A percentile compares a stretch with the other conserved stretches of the same genome.
phyloP scores from a whole-genome alignment of 305 asterid genomes.

The Rubia peregrina region DNA sequence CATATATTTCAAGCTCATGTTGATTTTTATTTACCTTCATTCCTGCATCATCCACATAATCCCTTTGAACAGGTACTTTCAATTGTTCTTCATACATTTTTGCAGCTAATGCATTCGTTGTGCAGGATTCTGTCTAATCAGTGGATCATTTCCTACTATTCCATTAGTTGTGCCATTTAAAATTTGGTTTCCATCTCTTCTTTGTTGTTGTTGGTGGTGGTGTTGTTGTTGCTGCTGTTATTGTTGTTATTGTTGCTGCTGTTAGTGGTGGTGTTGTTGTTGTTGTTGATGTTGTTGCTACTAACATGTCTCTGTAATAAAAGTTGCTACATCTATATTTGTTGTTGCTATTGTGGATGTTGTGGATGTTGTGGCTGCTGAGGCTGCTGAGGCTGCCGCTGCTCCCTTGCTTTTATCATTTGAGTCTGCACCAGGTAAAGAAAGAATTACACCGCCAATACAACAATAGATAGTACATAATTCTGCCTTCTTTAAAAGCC shows the following conservation, averaged over 20 bases:
- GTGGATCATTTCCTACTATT: slow-evolving; percentile 73
- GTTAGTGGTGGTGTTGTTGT: slow-evolving; percentile 50
- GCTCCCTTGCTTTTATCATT: slow-evolving; percentile 89
- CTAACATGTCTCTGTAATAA: slow-evolving; percentile 30
- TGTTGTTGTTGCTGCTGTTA: slow-evolving; percentile 55
- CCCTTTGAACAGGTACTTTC: slow-evolving; percentile 77
- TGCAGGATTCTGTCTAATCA: slow-evolving; percentile 75
- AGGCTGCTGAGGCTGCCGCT: slow-evolving; percentile 48
- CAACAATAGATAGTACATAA: not conserved
- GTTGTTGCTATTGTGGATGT: slow-evolving; percentile 47
- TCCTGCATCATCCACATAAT: slow-evolving; percentile 81
- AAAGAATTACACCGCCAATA: not conserved
- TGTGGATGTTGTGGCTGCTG: slow-evolving; percentile 28
- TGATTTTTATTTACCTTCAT: slow-evolving; percentile 53
- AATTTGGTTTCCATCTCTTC: slow-evolving; percentile 76
- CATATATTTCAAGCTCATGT: not conserved
- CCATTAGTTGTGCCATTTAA: slow-evolving; percentile 77
- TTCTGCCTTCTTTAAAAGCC: not conserved
- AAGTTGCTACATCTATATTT: slow-evolving; percentile 42
- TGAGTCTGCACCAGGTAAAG: slow-evolving; percentile 56
- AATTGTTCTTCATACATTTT: slow-evolving; percentile 92
- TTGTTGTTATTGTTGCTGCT: slow-evolving; percentile 53
- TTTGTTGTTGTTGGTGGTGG: slow-evolving; percentile 52
- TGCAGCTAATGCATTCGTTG: slow-evolving; percentile 80
- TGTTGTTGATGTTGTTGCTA: slow-evolving; percentile 48